Base-by-base conservation (phyloP, 208 protist genomes). In the Acanthamoeba castellanii region DNA sequence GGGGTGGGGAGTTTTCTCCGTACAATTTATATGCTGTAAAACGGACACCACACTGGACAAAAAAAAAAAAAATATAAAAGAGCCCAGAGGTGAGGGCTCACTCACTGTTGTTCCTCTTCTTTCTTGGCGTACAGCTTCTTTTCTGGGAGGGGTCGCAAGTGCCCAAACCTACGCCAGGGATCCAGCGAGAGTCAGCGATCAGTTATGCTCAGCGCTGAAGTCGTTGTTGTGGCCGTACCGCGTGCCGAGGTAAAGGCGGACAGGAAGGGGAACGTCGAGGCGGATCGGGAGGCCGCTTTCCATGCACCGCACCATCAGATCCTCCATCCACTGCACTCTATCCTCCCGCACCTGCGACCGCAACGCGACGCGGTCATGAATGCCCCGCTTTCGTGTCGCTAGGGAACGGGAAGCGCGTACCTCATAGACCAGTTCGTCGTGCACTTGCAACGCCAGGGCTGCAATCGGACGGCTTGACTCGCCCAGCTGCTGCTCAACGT, bases 381-480 rank as follows among this genome's bases (percentile, higher is more conserved):
- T 16, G 1, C 64, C n/a, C n/a, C 22, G 25, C 30, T 11, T 13
- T 57, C 13, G 52, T 37, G 37, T 20, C 13, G 52, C 52, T 13
- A 57, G 52, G 18, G 52, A 5, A 20, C 0, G 20, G 9, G 52
- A 2, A 4, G 52, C 5, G 18, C 52, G 9, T 9, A 66, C 82
- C 47, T 90, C 82, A 34, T 92, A 92, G 20, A 92, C 87, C 32
- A 92, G 47, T 32, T 92, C 87, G 14, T 92, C 87, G 47, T 92
- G 87, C 9, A 92, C 74, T 32, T 92, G 55, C 20, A 92, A 59
- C 55, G 74, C 87, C 20, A 92, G 61, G 16, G 55, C 64, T 30
- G 87, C 87, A 20, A 92, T 52, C 11, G 81, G 50, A 22, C 32
- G 68, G 30, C 11, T 22, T 14, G 64, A 13, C 34, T 11, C 27